Base-by-base conservation (phyloP, 2,329 filamentous ascomycete genomes). In the Juglanconis sp. region DNA sequence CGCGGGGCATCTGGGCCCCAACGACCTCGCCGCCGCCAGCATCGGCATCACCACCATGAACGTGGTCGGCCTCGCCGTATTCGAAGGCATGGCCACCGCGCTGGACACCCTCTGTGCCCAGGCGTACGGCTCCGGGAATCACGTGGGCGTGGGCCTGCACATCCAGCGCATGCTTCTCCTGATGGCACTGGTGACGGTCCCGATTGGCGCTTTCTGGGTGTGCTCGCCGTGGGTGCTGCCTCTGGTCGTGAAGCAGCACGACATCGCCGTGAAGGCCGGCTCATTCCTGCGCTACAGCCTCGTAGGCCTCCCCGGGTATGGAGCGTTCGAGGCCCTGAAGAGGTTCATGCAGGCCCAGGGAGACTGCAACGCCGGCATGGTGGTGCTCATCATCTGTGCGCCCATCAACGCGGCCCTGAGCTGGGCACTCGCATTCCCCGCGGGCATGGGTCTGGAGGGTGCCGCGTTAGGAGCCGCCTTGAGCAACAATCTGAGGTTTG, bases 291-390 rank as follows among this genome's bases (percentile, higher is more conserved):
- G 75, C 4, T 73, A 81, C 38, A 76, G 79, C 46, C 70, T 84
- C 2, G 67, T 81, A 6, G 80, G 81, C 0, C 71, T 81, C 1
- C 81, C 81, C 1, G 81, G 80, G 3, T 84, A 83, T 57, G 80
- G 79, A 1, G 74, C 75, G 3, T 85, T 84, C 35, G 82, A 84
- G 63, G 79, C 79, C 0, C 72, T 79, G 1, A 85, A 84, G 66
- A 73, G 81, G 0, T 84, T 83, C 63, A 73, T 83, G 3, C 81
- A 84, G 65, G 79, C 82, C 0, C 81, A 84, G 63, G 81, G 82
- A 1, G 73, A 81, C 36, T 84, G 83, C 70, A 77, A 77, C 38
- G 79, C 77, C 1, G 78, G 76, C 13, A 74, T 82, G 65, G 71
- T 74, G 8, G 74, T 81, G 30, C 70, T 83, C 8, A 50, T 82